Percentiles rank a stretch among this genome's conserved stretches.
Conservation (phyloP, 1,139 yeast genomes). For the Scheffersomyces illinoinensis region DNA sequence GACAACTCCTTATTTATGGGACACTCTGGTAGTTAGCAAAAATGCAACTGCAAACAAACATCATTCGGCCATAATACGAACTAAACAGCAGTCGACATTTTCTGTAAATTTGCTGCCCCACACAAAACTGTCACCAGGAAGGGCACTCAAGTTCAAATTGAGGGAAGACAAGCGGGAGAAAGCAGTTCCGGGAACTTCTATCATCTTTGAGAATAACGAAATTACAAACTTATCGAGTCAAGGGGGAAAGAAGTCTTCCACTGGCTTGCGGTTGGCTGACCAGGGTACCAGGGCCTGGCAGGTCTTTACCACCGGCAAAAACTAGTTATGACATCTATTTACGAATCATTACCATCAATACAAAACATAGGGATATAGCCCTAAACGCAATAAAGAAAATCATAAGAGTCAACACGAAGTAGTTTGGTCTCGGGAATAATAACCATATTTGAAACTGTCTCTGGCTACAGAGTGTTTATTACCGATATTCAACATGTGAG, state of each 20-base stretch:
- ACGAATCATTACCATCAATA: not conserved
- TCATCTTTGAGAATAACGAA: conserved; percentile 7
- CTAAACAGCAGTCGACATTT: not conserved
- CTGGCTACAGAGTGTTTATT: no score
- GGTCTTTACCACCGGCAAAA: conserved; percentile 7
- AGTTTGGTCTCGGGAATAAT: no score
- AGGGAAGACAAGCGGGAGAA: conserved; percentile 4
- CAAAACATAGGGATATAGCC: not conserved
- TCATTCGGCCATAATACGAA: conserved; percentile 3
- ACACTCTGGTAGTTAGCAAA: not conserved
- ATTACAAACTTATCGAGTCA: not conserved
- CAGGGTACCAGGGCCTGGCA: conserved; percentile 10
- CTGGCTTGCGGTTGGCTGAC: conserved; percentile 1
- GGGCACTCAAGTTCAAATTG: conserved; percentile 9
- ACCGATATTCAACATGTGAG: no score
- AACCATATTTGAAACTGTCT: not conserved
- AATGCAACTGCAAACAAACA: not conserved
- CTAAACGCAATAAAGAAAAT: not conserved
- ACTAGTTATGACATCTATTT: not conserved
- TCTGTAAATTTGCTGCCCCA: conserved; percentile 9
- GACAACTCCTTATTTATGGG: not conserved
- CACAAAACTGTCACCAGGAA: conserved; percentile 10
- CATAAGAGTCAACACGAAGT: not conserved
- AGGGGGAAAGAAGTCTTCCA: not conserved
- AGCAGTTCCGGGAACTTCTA: conserved; percentile 9